Base-by-base conservation (phyloP, 2,329 filamentous ascomycete species). In the Nemania diffusa region DNA sequence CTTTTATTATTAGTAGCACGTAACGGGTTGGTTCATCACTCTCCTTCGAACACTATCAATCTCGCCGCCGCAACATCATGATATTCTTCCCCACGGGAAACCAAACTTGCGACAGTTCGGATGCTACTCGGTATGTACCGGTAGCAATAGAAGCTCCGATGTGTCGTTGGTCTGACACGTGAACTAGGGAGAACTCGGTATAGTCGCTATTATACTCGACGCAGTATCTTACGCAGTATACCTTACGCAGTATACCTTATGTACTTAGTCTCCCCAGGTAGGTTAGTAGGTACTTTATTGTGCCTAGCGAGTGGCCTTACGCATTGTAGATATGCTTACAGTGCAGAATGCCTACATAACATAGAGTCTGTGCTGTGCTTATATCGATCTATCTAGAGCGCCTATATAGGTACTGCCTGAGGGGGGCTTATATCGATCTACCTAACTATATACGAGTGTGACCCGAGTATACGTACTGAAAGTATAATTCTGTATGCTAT, bases 1-100 rank as follows among this genome's bases (percentile, higher is more conserved):
- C 62, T 50, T 70, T 60, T 65, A 62, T 68, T 68, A 65, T 58
- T 62, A 65, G 61, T 57, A 65, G 59, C 46, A 69, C 51, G 55
- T 60, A 64, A 60, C 62, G 58, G 48, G 32, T 57, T 65, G 53
- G 37, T 50, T 40, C 64, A 42, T 66, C 52, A 50, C 37, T 22
- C 24, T 42, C 27, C 29, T 29, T 48, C 34, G 8, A 56, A 34
- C 42, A 48, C 40, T n/a, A 59, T 61, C 67, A 63, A 52, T 52
- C 50, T 61, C 44, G 34, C 46, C 50, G 57, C 57, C 48, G 55
- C 66, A 56, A 62, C 57, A 64, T 48, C 46, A 46, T 57, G 17
- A 46, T 55, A 6, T 46, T 57, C 17, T 53, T 57, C 57, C 65
- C 61, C 65, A 64, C 59, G 60, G 60, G 29, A 57, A 56, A 20